Percentiles rank a stretch among this genome's conserved stretches.
Evolutionary conservation across 176 grass and related monocot genomes (phyloP).

Genomic region (Musa troglodytarum): DNA sequence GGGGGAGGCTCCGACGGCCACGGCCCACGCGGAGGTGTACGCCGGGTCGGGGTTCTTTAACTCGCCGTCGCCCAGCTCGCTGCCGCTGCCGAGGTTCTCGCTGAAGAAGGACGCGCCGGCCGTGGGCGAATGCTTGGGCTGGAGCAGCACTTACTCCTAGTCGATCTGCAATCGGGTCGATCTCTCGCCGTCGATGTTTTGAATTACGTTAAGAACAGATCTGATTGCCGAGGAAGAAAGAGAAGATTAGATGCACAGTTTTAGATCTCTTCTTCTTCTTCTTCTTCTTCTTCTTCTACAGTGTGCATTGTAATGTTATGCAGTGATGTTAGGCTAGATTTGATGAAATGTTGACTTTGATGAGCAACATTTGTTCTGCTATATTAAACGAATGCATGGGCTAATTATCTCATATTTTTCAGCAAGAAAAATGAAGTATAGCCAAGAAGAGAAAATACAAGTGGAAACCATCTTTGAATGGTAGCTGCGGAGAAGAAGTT

Average conservation of each 20-base stretch:
- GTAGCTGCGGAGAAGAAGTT: too few relatives aligned
- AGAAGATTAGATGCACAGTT: not conserved
- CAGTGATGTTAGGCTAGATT: too few relatives aligned
- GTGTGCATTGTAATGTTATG: too few relatives aligned
- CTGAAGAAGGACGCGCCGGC: conserved; percentile 3
- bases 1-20: not conserved
- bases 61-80: conserved; percentile 43
- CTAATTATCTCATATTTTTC: too few relatives aligned
- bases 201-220: not conserved
- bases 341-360: too few relatives aligned
- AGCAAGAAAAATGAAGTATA: too few relatives aligned
- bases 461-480: too few relatives aligned
- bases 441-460: too few relatives aligned
- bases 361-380: too few relatives aligned
- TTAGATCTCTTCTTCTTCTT: not conserved
- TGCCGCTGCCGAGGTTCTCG: conserved; percentile 46
- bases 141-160: not conserved
- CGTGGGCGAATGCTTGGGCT: conserved; percentile 29
- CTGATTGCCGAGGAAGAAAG: not conserved
- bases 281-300: not conserved
- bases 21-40: conserved; percentile 28
- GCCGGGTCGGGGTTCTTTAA: conserved; percentile 46
- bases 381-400: too few relatives aligned
- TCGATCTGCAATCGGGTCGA: not conserved
- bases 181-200: not conserved